These are phyloP conservation scores for Cenchrus fungigraminus DNA, from an alignment of 176 grass and related monocot species.

Conservation along the genomic window DNA sequence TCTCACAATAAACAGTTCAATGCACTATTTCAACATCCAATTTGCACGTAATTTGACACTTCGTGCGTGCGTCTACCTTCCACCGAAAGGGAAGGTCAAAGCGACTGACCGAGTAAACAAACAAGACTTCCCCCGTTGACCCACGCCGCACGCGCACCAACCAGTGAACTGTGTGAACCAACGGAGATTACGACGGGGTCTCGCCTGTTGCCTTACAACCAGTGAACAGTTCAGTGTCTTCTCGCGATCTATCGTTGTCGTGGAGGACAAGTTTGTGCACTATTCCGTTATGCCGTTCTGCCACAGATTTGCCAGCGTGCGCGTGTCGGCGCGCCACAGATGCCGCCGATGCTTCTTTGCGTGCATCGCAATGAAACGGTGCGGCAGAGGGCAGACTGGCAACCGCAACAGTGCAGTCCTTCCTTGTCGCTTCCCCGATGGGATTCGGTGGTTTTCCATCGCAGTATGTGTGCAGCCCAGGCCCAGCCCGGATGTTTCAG, in stretches of 20 bases:
- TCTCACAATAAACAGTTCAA: too few species aligned
- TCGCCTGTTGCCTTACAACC: not conserved
- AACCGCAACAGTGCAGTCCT: not conserved
- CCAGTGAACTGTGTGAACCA: not conserved
- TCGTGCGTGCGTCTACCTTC: not conserved
- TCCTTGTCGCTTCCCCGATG: not conserved
- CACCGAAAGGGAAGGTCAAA: not conserved
- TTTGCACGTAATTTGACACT: too few species aligned
- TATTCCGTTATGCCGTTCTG: not conserved
- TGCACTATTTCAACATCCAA: too few species aligned
- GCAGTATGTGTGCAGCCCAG: too few species aligned
- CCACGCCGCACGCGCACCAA: not conserved
- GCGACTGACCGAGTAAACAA: not conserved
- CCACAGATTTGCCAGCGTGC: not conserved
- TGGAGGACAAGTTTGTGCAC: too few species aligned
- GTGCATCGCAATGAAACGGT: not conserved
- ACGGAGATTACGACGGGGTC: too few species aligned
- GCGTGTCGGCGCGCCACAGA: too few species aligned
- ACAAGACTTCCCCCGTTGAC: constrained; percentile 6
- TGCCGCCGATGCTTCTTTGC: too few species aligned
- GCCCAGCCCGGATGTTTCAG: too few species aligned
- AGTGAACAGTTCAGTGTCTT: not conserved
- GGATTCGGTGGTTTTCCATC: not conserved
- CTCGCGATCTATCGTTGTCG: not conserved
- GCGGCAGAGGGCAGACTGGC: not conserved